phyloP scores from a whole-genome alignment of 2,329 filamentous ascomycete species.

The Paraphaeosphaeria minitans region DNA sequence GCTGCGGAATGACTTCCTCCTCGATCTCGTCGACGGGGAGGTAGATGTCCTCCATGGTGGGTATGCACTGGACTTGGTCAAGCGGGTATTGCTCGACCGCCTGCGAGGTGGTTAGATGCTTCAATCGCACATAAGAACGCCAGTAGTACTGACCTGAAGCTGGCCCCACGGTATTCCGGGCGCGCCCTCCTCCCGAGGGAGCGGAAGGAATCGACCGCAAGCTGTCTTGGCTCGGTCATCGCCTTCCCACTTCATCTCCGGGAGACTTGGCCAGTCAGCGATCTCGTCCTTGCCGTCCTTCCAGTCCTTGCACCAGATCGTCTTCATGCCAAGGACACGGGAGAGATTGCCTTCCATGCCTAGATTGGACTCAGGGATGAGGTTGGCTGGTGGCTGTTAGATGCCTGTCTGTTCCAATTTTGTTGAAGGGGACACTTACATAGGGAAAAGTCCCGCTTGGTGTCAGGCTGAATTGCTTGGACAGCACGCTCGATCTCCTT shows the following conservation, averaged over 20 bases:
- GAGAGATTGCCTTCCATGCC: constrained; percentile 29
- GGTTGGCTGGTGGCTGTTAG: constrained; percentile 12
- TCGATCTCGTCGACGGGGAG: constrained; percentile 46
- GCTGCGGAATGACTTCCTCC: constrained; percentile 29
- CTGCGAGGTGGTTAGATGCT: not conserved
- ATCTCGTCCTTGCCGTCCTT: constrained; percentile 41
- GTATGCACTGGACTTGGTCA: constrained; percentile 46
- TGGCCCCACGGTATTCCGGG: constrained; percentile 50
- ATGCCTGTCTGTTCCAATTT: not conserved
- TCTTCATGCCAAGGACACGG: constrained; percentile 45
- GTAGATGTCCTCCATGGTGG: constrained; percentile 45
- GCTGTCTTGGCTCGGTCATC: constrained; percentile 52
- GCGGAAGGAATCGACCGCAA: constrained; percentile 50
- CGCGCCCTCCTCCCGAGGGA: constrained; percentile 51
- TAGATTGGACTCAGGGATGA: constrained; percentile 27
- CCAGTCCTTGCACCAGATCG: constrained; percentile 49
- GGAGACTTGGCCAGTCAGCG: constrained; percentile 48
- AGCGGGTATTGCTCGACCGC: constrained; percentile 45
- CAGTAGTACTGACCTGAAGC: constrained; percentile 25
- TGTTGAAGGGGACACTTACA: not conserved
- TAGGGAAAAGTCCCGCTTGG: not conserved
- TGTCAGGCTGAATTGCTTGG: not conserved
- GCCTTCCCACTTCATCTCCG: constrained; percentile 55
- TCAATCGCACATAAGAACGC: no score
- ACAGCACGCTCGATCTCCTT: constrained; percentile 19